phyloP scores from a whole-genome alignment of 148 eudicot species.

The Polygonum maritimum region DNA sequence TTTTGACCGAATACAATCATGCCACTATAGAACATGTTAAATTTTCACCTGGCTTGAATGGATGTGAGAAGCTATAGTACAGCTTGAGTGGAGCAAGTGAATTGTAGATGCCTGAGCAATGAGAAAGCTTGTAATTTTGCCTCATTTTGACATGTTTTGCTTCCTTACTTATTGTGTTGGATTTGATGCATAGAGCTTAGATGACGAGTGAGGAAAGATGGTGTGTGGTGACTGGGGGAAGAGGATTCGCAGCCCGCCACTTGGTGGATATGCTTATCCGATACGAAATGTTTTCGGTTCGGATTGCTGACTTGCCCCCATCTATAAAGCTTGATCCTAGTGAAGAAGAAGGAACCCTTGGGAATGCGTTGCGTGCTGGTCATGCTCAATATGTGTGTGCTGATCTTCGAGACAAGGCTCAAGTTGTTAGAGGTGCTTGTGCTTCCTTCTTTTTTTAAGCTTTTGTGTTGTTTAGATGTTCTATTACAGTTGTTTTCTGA shows the following conservation, averaged over 20 bases:
- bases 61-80: neutral
- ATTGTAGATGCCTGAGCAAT: neutral
- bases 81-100: neutral
- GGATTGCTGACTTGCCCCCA: constrained; percentile 9
- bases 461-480: neutral
- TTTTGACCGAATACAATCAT: neutral
- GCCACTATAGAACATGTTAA: neutral
- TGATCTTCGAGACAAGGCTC: constrained; percentile 12
- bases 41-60: neutral
- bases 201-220: constrained; percentile 11
- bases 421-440: constrained; percentile 9
- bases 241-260: constrained; percentile 13
- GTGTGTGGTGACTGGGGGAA: constrained; percentile 13
- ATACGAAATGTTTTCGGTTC: constrained; percentile 10
- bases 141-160: neutral
- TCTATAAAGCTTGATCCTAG: constrained; percentile 11
- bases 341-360: constrained; percentile 10
- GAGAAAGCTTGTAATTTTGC: neutral
- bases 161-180: neutral
- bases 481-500: neutral
- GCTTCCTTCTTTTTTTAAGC: neutral
- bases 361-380: constrained; percentile 3
- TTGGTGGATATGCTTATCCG: constrained; percentile 13
- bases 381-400: constrained; percentile 11
- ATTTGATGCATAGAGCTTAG: neutral